phyloP scores from a whole-genome alignment of 352 stramenopile genomes.

The Thalassiosira sp. region DNA sequence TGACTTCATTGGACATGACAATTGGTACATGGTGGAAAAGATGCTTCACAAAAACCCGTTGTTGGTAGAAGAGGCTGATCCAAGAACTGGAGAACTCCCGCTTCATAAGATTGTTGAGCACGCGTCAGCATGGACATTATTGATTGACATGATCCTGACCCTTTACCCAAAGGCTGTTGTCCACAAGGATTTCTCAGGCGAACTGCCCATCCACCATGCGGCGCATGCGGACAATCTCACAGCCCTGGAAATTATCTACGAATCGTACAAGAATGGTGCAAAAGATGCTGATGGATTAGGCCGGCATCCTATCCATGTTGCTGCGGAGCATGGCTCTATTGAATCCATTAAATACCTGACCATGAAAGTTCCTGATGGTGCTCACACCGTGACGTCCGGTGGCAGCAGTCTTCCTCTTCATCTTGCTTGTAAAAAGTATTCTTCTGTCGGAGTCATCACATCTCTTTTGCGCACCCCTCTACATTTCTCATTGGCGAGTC shows the following conservation, averaged over 20 bases:
- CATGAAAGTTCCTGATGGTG: conserved; percentile 74
- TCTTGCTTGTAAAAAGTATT: conserved; percentile 79
- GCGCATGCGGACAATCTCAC: conserved; percentile 74
- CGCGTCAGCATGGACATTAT: conserved; percentile 71
- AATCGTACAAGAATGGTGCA: conserved; percentile 82
- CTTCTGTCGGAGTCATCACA: conserved; percentile 81
- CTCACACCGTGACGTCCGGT: conserved; percentile 74
- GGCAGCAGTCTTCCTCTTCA: conserved; percentile 75
- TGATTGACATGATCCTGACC: conserved; percentile 83
- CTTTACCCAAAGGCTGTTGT: conserved; percentile 82
- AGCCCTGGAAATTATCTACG: conserved; percentile 83
- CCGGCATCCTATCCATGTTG: conserved; percentile 79
- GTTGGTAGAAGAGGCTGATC: conserved; percentile 73
- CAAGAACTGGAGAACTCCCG: conserved; percentile 69
- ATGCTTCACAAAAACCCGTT: conserved; percentile 82
- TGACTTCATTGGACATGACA: conserved; percentile 75
- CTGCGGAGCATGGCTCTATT: conserved; percentile 77
- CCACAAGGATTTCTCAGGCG: conserved; percentile 79
- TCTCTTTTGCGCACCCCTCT: conserved; percentile 63
- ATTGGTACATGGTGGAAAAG: conserved; percentile 83
- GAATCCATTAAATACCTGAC: conserved; percentile 82
- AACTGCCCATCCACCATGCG: conserved; percentile 82
- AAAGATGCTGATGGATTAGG: conserved; percentile 78
- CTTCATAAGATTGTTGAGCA: conserved; percentile 82
- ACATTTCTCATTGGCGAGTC: conserved; percentile 79